Percentiles rank a stretch among this genome's conserved stretches.
These are phyloP conservation scores for Ustilago curta DNA, from an alignment of 1,284 basidiomycete genomes.

Conservation along the genomic window DNA sequence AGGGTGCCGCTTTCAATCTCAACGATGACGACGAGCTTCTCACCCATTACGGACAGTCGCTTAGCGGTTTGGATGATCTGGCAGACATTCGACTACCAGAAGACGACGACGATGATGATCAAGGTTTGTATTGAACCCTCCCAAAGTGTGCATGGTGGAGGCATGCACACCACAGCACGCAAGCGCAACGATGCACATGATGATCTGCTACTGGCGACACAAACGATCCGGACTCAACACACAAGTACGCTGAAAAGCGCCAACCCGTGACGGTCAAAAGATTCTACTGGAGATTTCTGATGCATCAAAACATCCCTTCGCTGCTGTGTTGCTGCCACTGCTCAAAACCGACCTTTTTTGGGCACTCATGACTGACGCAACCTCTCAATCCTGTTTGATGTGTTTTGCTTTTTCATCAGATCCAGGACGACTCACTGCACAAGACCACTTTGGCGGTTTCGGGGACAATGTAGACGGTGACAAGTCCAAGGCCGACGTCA, in stretches of 20 bases:
- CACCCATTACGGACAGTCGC: constrained; percentile 91
- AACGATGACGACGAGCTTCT: constrained; percentile 75
- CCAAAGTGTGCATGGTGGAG: background rate
- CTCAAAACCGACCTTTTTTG: background rate
- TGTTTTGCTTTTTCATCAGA: constrained; percentile 14
- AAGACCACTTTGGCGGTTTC: constrained; percentile 83
- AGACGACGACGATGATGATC: constrained; percentile 62
- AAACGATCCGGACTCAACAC: constrained; percentile 55
- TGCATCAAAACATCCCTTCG: constrained; percentile 14
- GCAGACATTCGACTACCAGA: constrained; percentile 73
- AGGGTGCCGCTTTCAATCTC: constrained; percentile 86
- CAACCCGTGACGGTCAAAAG: constrained; percentile 58
- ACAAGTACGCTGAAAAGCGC: constrained; percentile 55
- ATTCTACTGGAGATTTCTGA: constrained; percentile 70
- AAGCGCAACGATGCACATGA: constrained; percentile 26
- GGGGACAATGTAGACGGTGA: constrained; percentile 75
- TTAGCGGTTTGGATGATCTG: constrained; percentile 87
- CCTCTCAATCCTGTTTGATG: background rate
- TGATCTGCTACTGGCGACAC: constrained; percentile 59
- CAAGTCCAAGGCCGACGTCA: constrained; percentile 87
- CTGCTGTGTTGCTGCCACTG: constrained; percentile 1
- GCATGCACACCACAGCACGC: background rate
- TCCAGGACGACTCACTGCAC: constrained; percentile 38
- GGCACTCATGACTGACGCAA: constrained; percentile 11
- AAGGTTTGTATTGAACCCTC: constrained; percentile 42